Evolutionary conservation across 73 alveolate genomes (phyloP).

Genomic region (Paramecium octaurelia): DNA sequence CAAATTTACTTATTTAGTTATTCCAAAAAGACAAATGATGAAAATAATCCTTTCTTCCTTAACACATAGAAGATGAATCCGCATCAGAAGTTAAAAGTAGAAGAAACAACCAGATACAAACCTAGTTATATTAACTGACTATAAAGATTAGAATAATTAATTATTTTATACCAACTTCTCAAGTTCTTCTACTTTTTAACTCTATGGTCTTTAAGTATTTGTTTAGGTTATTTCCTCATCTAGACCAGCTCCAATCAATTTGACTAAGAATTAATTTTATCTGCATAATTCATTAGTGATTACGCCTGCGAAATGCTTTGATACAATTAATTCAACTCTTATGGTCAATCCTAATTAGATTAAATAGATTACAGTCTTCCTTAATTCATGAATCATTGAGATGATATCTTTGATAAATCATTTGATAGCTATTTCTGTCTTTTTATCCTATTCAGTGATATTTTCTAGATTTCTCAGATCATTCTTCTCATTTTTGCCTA

Average conservation of each 20-base stretch:
- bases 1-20: neutral
- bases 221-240: neutral
- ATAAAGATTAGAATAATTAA: neutral
- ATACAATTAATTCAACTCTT: neutral
- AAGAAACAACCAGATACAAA: neutral
- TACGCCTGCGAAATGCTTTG: neutral
- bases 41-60: neutral
- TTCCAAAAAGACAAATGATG: slow-evolving; percentile 12
- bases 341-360: neutral
- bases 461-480: neutral
- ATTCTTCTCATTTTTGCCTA: neutral
- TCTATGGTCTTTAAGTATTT: neutral
- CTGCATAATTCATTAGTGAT: neutral
- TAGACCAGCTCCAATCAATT: too few species aligned
- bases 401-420: neutral
- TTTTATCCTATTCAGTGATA: neutral
- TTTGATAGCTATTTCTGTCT: neutral
- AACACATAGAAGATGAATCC: neutral
- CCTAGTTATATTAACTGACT: slow-evolving; percentile 15
- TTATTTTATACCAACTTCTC: neutral
- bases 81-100: neutral
- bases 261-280: neutral
- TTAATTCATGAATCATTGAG: neutral
- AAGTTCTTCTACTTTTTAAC: neutral
- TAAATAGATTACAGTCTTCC: neutral